A percentile compares a stretch with the other conserved stretches of the same genome.
Evolutionary conservation across 2,329 filamentous ascomycete species (phyloP).

Genomic region (Fonsecaea monophora): DNA sequence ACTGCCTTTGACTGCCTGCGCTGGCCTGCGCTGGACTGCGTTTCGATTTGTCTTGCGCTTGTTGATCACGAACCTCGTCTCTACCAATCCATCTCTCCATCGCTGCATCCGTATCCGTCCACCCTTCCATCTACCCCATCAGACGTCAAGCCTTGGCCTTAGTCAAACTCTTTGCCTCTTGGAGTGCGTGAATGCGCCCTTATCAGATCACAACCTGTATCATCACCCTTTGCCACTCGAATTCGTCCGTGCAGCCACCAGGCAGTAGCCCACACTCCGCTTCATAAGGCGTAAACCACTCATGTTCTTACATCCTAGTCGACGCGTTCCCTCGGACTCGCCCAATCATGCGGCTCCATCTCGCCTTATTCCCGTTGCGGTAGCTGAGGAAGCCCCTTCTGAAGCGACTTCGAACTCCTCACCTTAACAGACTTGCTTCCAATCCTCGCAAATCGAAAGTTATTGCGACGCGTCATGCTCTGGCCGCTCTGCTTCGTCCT

Average conservation of each 20-base stretch:
- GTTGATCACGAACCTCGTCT: neutral
- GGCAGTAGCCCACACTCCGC: neutral
- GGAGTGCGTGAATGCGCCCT: neutral
- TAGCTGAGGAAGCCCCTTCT: neutral
- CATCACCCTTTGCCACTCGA: neutral
- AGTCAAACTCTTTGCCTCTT: neutral
- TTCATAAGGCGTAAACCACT: neutral
- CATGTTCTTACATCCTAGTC: neutral
- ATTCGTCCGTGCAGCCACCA: neutral
- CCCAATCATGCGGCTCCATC: conserved; percentile 3
- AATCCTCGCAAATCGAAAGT: neutral
- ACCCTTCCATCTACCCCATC: neutral
- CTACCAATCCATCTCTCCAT: neutral
- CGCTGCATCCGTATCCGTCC: neutral
- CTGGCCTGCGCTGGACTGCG: too few species aligned
- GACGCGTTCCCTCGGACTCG: neutral
- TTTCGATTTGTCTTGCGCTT: neutral
- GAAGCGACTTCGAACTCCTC: neutral
- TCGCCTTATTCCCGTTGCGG: conserved; percentile 5
- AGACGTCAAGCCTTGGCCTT: neutral
- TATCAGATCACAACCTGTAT: neutral
- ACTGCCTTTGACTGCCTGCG: too few species aligned
- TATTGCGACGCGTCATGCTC: neutral
- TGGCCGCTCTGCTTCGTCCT: conserved; percentile 8
- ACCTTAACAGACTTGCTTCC: neutral